Evolutionary conservation across 2,329 filamentous ascomycete genomes (phyloP).

Genomic region (Aspergillus ochraceus): DNA sequence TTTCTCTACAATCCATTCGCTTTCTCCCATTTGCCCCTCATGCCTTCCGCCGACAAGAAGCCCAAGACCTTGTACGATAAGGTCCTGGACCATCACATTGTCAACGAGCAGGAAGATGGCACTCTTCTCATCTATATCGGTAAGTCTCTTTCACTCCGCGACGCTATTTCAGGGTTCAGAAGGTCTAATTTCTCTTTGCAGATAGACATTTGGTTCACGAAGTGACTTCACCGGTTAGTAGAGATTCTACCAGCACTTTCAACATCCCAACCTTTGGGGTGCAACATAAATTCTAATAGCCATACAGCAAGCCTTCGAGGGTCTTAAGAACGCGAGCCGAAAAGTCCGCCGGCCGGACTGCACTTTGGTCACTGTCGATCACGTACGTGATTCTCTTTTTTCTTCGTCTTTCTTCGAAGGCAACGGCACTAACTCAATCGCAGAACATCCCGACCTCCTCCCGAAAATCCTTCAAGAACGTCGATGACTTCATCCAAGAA

Average conservation of each 20-base stretch:
- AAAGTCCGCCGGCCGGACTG: constrained; percentile 92
- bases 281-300: neutral
- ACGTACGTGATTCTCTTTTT: constrained; percentile 62
- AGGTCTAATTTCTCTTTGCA: constrained; percentile 40
- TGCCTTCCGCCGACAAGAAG: constrained; percentile 71
- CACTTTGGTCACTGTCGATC: constrained; percentile 93
- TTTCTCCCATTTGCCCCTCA: constrained; percentile 47
- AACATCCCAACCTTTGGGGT: constrained; percentile 13
- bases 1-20: neutral
- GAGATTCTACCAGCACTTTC: neutral
- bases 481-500: constrained; percentile 90
- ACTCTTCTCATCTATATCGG: constrained; percentile 92
- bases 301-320: constrained; percentile 89
- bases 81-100: constrained; percentile 90
- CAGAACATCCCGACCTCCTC: constrained; percentile 92
- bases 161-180: constrained; percentile 5
- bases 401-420: constrained; percentile 15
- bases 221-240: constrained; percentile 87
- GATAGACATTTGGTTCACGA: constrained; percentile 97
- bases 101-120: constrained; percentile 92
- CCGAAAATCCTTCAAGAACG: constrained; percentile 89
- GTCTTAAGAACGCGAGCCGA: constrained; percentile 82
- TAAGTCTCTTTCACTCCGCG: constrained; percentile 43
- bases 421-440: constrained; percentile 4
- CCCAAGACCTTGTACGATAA: constrained; percentile 95